phyloP scores from a whole-genome alignment of 1,284 basidiomycete genomes.

The Fomitopsis schrenkii region DNA sequence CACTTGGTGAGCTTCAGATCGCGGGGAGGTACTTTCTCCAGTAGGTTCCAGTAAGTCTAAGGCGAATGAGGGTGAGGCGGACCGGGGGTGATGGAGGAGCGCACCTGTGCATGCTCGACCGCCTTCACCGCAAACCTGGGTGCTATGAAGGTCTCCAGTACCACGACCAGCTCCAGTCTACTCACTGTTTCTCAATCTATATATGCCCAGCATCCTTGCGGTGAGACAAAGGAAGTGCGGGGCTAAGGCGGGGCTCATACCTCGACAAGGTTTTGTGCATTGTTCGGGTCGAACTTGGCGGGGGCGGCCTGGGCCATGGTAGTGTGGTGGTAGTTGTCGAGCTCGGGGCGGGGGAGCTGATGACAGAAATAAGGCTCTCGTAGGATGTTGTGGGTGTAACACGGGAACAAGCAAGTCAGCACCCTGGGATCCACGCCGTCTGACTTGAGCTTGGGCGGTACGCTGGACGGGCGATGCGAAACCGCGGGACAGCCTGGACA shows the following conservation, averaged over 20 bases:
- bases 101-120: constrained; percentile 91
- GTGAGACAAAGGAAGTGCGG: neutral
- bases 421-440: neutral
- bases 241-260: constrained; percentile 35
- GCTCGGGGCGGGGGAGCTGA: neutral
- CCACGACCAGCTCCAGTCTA: constrained; percentile 12
- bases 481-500: neutral
- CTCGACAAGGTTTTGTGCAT: constrained; percentile 86
- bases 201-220: neutral
- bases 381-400: neutral
- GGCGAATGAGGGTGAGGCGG: neutral
- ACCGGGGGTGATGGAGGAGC: neutral
- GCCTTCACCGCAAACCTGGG: constrained; percentile 91
- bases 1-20: constrained; percentile 82
- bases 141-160: neutral
- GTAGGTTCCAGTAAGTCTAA: constrained; percentile 94
- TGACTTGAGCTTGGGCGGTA: neutral
- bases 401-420: neutral
- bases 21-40: constrained; percentile 78
- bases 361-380: neutral
- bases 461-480: neutral
- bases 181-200: constrained; percentile 95
- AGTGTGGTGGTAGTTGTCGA: neutral
- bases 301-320: constrained; percentile 33
- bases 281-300: constrained; percentile 77